Base-by-base conservation (phyloP, 2,329 filamentous ascomycete species). In the Clonostachys sp. region DNA sequence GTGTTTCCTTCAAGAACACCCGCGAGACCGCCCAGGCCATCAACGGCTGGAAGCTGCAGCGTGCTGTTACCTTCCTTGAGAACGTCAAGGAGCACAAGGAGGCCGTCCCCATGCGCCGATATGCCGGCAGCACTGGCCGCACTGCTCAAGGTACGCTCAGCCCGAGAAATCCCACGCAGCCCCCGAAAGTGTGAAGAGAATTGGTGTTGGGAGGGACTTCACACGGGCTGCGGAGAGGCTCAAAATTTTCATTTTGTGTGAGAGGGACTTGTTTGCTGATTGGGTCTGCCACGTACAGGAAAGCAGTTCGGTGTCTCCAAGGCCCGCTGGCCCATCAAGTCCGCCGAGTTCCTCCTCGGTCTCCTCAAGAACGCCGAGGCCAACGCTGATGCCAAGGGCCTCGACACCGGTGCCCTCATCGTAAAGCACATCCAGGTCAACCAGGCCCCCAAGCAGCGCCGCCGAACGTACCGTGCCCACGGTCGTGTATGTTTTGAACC, bases 351-450 rank as follows among this genome's bases (percentile, higher is more conserved):
- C 83, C 84, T 99, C 57, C 86, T 96, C 75, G 89, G 87, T 70
- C 90, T 99, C 65, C 89, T 99, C 65, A 94, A 91, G 84, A 96
- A 96, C 78, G 91, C 91, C 61, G 91, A 95, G 82, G 86, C 91
- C 79, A 96, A 96, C 77, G 91, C 91, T 72, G 91, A 96, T 66
- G 88, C 89, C 74, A 96, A 96, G 84, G 91, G 91, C 67, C 89
- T 96, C 68, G 91, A 99, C 78, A 97, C 91, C 70, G 86, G 86
- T 78, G 95, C 95, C 83, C 82, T 99, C 70, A 78, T 97, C 71
- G 89, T 99, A 80, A 96, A 96, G 89, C 95, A 96, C 88, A 99
- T 99, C 80, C 94, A 99, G 83, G 94, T 99, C 84, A 99, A 99
- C 89, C 94, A 99, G 84, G 95, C 94, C 64, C 94, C 94, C 68